phyloP scores from a whole-genome alignment of 805 yeast species.

The Lipomyces yamanashiensis region DNA sequence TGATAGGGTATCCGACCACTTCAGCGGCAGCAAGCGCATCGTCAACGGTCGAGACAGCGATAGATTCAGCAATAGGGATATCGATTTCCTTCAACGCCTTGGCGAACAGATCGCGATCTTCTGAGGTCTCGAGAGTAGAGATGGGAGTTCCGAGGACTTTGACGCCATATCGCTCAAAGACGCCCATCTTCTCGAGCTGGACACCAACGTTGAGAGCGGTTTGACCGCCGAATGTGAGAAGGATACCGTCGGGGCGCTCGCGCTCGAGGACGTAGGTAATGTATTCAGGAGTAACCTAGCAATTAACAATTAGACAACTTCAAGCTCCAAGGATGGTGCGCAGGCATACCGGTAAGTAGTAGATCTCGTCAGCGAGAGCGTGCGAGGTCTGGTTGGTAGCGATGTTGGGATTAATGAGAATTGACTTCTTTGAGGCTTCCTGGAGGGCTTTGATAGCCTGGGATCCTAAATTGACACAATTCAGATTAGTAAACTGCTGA shows the following conservation, averaged over 20 bases:
- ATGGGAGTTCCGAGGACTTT: constrained; percentile 98
- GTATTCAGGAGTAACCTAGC: constrained; percentile 80
- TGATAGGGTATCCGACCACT: constrained; percentile 88
- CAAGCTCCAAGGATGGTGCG: too few relatives aligned
- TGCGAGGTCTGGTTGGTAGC: constrained; percentile 98
- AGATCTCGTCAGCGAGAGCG: constrained; percentile 95
- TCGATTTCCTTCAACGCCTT: constrained; percentile 92
- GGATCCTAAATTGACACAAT: constrained; percentile 54
- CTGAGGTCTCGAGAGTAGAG: constrained; percentile 92
- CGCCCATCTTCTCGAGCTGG: constrained; percentile 91
- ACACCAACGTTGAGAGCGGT: constrained; percentile 97
- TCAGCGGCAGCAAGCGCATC: constrained; percentile 92
- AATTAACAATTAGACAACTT: neutral
- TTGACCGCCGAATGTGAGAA: constrained; percentile 98
- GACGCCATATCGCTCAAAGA: constrained; percentile 84
- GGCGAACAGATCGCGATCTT: constrained; percentile 95
- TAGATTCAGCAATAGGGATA: constrained; percentile 95
- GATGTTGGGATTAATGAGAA: constrained; percentile 94
- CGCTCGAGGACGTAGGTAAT: constrained; percentile 93
- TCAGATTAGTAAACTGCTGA: neutral
- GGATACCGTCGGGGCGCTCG: constrained; percentile 94
- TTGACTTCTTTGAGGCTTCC: constrained; percentile 96
- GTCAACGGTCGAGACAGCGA: constrained; percentile 92
- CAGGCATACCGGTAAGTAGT: constrained; percentile 74
- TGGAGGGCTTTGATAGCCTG: constrained; percentile 98